Percentiles rank a stretch among this genome's conserved stretches.
phyloP scores from a whole-genome alignment of 2,329 filamentous ascomycete genomes.

The Fusarium odoratissimum region DNA sequence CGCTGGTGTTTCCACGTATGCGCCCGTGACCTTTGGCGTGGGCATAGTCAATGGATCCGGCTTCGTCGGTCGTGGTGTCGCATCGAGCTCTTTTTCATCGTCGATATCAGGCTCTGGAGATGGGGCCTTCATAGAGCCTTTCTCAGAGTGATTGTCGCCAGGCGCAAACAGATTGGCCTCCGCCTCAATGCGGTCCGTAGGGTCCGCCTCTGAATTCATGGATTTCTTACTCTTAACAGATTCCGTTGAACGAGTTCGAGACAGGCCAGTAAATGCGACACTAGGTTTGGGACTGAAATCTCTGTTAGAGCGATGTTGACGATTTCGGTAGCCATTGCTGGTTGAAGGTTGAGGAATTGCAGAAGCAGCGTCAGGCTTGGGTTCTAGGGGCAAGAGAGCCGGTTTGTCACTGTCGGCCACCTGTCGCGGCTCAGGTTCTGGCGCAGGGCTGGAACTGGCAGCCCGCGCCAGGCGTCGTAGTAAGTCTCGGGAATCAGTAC shows the following conservation, averaged over 20 bases:
- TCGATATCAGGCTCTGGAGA: conserved; percentile 54
- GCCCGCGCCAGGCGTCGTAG: conserved; percentile 62
- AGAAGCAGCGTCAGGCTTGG: conserved; percentile 27
- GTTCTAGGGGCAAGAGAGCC: conserved; percentile 13
- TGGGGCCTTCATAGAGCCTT: conserved; percentile 63
- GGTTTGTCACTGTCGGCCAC: conserved; percentile 29
- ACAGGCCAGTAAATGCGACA: conserved; percentile 61
- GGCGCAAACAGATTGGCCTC: conserved; percentile 69
- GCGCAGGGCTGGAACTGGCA: conserved; percentile 58
- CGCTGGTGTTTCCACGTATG: conserved; percentile 67
- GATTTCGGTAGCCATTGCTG: conserved; percentile 29
- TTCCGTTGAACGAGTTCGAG: conserved; percentile 57
- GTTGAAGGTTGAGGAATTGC: conserved; percentile 30
- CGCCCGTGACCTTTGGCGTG: conserved; percentile 66
- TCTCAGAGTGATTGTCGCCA: conserved; percentile 66
- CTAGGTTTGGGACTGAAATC: conserved; percentile 51
- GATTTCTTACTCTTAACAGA: conserved; percentile 61
- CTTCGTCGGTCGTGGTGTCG: conserved; percentile 61
- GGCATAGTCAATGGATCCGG: conserved; percentile 61
- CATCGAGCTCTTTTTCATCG: conserved; percentile 50
- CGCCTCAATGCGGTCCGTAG: conserved; percentile 66
- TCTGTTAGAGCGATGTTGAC: conserved; percentile 27
- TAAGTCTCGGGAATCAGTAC: conserved; percentile 60
- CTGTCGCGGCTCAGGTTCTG: conserved; percentile 42
- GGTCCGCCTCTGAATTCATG: conserved; percentile 64